Base-by-base conservation (phyloP, 106 monocot species). In the Platanthera guangdongensis region DNA sequence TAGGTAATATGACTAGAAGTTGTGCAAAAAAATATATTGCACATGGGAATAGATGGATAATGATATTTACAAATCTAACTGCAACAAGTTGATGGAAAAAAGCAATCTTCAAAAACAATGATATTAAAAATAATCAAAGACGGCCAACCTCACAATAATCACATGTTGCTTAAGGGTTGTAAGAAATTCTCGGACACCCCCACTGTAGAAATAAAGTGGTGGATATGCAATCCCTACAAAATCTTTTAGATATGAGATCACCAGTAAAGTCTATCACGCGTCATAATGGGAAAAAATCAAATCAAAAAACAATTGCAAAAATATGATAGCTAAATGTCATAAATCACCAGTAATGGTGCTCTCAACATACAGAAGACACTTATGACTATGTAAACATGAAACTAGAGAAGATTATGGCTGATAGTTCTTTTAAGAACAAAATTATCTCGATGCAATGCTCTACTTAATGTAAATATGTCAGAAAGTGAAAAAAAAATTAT, bases 161-260 rank as follows among this genome's bases (percentile, higher is more conserved):
- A 91, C 83, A 85, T 93, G 93, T 22, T 93, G 93, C 68, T 94
- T 97, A 39, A 94, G 51, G 52, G 81, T 91, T 76, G 89, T 86
- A 57, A 97, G 82, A 79, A 97, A 97, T 82, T 94, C 96, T 77
- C 96, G 87, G 71, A 97, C 83, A 18, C 96, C 96, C 52, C 93
- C 93, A 78, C 71, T 97, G 78, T 97, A 97, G 82, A 97, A 97
- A 78, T 97, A 97, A 83, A 97, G 84, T 49, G 96, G 89, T 70
- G 96, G 87, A 85, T 79, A 88, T 74, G 96, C 96, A 64, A 97
- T 78, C 13, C 96, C 96, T 97, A 83, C 68, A 82, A 52, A 78
- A 19, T 68, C 9, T 48, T 51, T 57, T 11, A 67, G 32, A 60
- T 60, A 60, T 60, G 19, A 60, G 59, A 60, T 60, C n/a, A n/a